phyloP scores from a whole-genome alignment of 108 stramenopile species.

The Discostella pseudostelligera region DNA sequence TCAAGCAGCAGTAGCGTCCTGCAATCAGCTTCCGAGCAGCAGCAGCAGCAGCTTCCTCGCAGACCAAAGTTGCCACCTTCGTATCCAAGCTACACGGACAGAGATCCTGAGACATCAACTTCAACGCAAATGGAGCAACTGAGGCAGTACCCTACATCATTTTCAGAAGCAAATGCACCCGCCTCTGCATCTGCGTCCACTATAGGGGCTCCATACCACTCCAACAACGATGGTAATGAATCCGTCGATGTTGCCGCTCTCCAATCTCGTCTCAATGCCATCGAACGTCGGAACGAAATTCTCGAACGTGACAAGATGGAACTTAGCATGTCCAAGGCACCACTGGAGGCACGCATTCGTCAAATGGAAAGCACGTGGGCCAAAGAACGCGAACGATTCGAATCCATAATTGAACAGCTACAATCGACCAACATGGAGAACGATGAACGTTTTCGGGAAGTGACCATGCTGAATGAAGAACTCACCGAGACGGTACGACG shows the following conservation, averaged over 20 bases:
- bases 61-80: conserved; percentile 29
- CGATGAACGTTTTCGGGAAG: conserved; percentile 69
- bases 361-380: conserved; percentile 80
- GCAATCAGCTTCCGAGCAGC: no score
- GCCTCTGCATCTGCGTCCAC: background rate
- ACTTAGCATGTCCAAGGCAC: conserved; percentile 82
- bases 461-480: conserved; percentile 62
- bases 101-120: background rate
- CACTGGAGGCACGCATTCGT: conserved; percentile 79
- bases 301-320: conserved; percentile 86
- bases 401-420: conserved; percentile 63
- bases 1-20: background rate
- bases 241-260: conserved; percentile 64
- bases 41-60: conserved; percentile 8
- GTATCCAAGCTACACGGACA: conserved; percentile 8
- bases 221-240: conserved; percentile 16
- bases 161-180: no score
- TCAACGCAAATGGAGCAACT: background rate
- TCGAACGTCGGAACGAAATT: conserved; percentile 71
- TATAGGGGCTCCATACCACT: background rate
- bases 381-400: conserved; percentile 63
- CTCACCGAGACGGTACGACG: conserved; percentile 59
- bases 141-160: background rate
- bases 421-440: conserved; percentile 50
- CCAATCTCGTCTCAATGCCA: conserved; percentile 60